Conservation (phyloP, 352 stramenopile genomes). For the Globisporangium splendens region DNA sequence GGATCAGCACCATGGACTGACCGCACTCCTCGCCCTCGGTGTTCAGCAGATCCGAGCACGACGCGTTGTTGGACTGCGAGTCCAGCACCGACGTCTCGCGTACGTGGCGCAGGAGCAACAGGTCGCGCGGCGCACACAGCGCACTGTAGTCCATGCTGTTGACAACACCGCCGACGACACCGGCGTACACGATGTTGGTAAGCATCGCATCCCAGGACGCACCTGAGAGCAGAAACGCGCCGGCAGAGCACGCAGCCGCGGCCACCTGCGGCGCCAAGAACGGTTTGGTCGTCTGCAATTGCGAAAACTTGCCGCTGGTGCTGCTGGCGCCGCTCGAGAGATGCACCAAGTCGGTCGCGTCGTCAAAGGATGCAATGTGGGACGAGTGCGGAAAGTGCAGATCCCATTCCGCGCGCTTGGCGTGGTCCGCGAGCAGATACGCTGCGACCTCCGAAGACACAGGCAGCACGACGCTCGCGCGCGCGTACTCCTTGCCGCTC, state of each 20-base stretch:
- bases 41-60: slow-evolving; percentile 30
- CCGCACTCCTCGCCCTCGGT: slow-evolving; percentile 38
- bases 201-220: slow-evolving; percentile 43
- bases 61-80: slow-evolving; percentile 25
- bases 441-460: slow-evolving; percentile 65
- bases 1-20: slow-evolving; percentile 62
- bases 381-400: slow-evolving; percentile 59
- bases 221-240: slow-evolving; percentile 34
- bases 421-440: slow-evolving; percentile 60
- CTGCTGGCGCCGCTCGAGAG: slow-evolving; percentile 31
- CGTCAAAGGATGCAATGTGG: slow-evolving; percentile 71
- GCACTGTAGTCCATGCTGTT: slow-evolving; percentile 55
- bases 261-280: slow-evolving; percentile 54
- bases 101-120: slow-evolving; percentile 74
- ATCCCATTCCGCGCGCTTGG: slow-evolving; percentile 74
- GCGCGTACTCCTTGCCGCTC: slow-evolving; percentile 43
- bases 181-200: slow-evolving; percentile 46
- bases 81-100: slow-evolving; percentile 54
- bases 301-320: slow-evolving; percentile 17
- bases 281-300: slow-evolving; percentile 38
- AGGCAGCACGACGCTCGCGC: slow-evolving; percentile 60
- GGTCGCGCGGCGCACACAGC: slow-evolving; percentile 48
- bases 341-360: slow-evolving; percentile 71
- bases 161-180: slow-evolving; percentile 36
- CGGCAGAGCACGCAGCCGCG: slow-evolving; percentile 33